Evolutionary conservation across 768 basidiomycete species (phyloP).

Genomic region (Phanerodontia chrysosporium): DNA sequence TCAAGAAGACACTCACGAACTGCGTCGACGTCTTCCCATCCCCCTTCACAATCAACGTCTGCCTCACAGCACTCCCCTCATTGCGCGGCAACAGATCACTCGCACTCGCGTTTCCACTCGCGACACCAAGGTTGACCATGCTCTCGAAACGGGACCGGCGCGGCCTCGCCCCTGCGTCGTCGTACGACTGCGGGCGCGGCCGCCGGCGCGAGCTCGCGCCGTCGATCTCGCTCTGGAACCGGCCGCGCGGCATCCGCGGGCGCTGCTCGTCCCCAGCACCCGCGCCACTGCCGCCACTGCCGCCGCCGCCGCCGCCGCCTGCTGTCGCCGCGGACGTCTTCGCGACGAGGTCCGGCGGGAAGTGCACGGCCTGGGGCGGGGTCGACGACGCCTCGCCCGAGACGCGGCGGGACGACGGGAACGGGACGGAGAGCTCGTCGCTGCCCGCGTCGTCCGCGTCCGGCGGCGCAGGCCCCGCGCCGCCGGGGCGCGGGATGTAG

Average conservation of each 20-base stretch:
- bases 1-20: slow-evolving; percentile 58
- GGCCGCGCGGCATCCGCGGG: slow-evolving; percentile 48
- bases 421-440: slow-evolving; percentile 49
- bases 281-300: too few species aligned
- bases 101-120: slow-evolving; percentile 47
- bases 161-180: slow-evolving; percentile 54
- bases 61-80: slow-evolving; percentile 61
- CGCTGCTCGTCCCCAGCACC: slow-evolving; percentile 23
- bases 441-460: slow-evolving; percentile 19
- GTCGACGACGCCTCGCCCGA: slow-evolving; percentile 48
- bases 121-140: slow-evolving; percentile 59
- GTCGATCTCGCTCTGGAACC: slow-evolving; percentile 75
- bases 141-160: slow-evolving; percentile 67
- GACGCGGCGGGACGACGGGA: slow-evolving; percentile 45
- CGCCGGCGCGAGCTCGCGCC: slow-evolving; percentile 47
- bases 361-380: slow-evolving; percentile 28
- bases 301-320: too few species aligned
- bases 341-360: slow-evolving; percentile 18
- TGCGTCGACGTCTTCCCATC: slow-evolving; percentile 75
- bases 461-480: slow-evolving; percentile 14
- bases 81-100: slow-evolving; percentile 65
- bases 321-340: slow-evolving; percentile 13
- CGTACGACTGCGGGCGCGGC: slow-evolving; percentile 62
- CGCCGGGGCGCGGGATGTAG: slow-evolving; percentile 38
- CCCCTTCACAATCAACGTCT: slow-evolving; percentile 73